phyloP scores from a whole-genome alignment of 257 asterid genomes.

The Ophiorrhiza pumila region DNA sequence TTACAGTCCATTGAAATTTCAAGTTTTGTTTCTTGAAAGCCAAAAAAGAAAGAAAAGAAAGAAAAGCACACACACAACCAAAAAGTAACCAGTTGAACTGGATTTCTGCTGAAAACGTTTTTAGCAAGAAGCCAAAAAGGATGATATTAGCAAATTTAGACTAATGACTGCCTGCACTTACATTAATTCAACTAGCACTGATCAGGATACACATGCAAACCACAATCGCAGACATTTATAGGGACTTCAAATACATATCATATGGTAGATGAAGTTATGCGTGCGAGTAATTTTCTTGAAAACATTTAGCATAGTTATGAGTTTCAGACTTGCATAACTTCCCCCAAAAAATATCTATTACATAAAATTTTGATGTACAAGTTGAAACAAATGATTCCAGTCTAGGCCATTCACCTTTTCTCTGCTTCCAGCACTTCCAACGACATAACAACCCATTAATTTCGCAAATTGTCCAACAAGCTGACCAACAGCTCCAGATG shows the following conservation, averaged over 20 bases:
- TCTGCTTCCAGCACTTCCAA: slow-evolving; percentile 32
- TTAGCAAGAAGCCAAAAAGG: background rate
- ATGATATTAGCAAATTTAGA: no score
- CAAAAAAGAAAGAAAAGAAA: background rate
- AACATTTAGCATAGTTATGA: no score
- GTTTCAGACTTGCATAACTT: no score
- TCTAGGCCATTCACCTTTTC: slow-evolving; percentile 29
- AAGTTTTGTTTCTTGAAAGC: background rate
- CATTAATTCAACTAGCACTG: background rate
- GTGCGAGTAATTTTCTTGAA: no score
- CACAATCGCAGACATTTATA: no score
- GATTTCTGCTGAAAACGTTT: background rate
- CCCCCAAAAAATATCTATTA: no score
- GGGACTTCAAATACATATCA: no score
- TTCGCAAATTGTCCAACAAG: slow-evolving; percentile 24
- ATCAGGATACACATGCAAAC: background rate
- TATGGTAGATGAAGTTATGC: no score
- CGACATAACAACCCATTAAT: slow-evolving; percentile 28
- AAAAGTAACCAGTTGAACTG: background rate
- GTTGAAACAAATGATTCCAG: no score
- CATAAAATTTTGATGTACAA: background rate
- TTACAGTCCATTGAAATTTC: background rate
- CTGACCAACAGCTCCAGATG: slow-evolving; percentile 22
- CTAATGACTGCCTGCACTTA: background rate
- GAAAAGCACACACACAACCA: no score